Percentiles rank a stretch among this genome's conserved stretches.
These are phyloP conservation scores for Penicillium herquei DNA, from an alignment of 495 filamentous ascomycete species.

Conservation along the genomic window DNA sequence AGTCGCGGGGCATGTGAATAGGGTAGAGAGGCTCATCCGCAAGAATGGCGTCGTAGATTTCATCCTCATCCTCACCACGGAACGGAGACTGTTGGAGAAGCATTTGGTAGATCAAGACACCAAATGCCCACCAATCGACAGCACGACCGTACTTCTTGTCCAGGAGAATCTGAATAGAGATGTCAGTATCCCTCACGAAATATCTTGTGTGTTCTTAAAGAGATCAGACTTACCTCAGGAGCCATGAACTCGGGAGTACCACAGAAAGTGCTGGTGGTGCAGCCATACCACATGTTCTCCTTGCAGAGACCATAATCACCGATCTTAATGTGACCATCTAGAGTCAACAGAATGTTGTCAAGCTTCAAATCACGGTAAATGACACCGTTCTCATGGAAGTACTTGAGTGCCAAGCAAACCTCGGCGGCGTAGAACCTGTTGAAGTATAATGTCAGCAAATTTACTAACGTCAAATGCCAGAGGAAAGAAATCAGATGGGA, in stretches of 20 bases:
- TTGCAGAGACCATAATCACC: constrained; percentile 99
- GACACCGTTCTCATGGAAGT: constrained; percentile 99
- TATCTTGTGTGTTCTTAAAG: background rate
- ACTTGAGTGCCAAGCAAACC: constrained; percentile 95
- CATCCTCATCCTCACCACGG: constrained; percentile 98
- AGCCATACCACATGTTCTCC: constrained; percentile 99
- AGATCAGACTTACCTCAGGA: constrained; percentile 70
- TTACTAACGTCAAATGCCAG: background rate
- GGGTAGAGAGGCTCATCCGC: constrained; percentile 97
- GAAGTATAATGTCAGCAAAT: constrained; percentile 11
- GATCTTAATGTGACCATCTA: constrained; percentile 98
- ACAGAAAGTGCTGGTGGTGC: constrained; percentile 96
- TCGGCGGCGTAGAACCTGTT: constrained; percentile 98
- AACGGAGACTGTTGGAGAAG: constrained; percentile 98
- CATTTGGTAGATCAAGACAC: constrained; percentile 99
- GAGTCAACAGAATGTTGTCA: constrained; percentile 93
- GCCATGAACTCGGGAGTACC: constrained; percentile 99
- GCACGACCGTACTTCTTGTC: constrained; percentile 98
- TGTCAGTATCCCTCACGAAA: background rate
- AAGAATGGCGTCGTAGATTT: constrained; percentile 99
- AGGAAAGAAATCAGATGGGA: constrained; percentile 1
- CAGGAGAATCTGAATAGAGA: constrained; percentile 72
- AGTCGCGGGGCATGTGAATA: constrained; percentile 98
- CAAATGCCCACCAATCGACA: constrained; percentile 99
- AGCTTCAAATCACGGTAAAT: constrained; percentile 99